phyloP scores from a whole-genome alignment of 768 basidiomycete genomes.

The Termitomyces titanicus region DNA sequence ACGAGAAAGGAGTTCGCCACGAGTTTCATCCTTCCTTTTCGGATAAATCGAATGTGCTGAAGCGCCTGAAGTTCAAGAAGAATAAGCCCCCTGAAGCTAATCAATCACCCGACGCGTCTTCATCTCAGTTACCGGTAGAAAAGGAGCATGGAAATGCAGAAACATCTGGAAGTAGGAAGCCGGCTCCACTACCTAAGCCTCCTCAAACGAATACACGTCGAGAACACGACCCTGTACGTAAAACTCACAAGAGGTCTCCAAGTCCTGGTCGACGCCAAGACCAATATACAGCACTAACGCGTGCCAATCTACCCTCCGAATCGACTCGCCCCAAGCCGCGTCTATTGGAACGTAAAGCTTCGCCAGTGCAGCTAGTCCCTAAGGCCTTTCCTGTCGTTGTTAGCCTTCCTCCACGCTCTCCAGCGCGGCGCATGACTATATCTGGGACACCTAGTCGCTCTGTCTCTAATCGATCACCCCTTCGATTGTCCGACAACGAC shows the following conservation, averaged over 20 bases:
- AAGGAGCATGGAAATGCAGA: neutral
- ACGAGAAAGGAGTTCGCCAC: conserved; percentile 1
- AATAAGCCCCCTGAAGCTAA: conserved; percentile 19
- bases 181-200: neutral
- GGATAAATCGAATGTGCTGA: conserved; percentile 9
- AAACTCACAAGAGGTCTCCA: neutral
- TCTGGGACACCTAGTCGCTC: conserved; percentile 5
- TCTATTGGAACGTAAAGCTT: neutral
- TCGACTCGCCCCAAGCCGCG: conserved; percentile 15
- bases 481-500: neutral
- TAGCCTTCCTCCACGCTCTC: conserved; percentile 2
- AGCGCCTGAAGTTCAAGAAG: conserved; percentile 32
- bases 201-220: neutral
- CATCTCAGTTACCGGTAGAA: neutral
- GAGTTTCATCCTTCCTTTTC: neutral
- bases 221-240: neutral
- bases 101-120: neutral
- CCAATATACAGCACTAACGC: neutral
- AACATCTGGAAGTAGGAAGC: neutral
- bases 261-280: neutral
- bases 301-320: neutral
- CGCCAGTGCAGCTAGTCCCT: neutral
- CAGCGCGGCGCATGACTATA: conserved; percentile 10
- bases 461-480: neutral
- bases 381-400: neutral